Evolutionary conservation across 2,329 filamentous ascomycete genomes (phyloP).

Genomic region (Pyrenochaeta sp.): DNA sequence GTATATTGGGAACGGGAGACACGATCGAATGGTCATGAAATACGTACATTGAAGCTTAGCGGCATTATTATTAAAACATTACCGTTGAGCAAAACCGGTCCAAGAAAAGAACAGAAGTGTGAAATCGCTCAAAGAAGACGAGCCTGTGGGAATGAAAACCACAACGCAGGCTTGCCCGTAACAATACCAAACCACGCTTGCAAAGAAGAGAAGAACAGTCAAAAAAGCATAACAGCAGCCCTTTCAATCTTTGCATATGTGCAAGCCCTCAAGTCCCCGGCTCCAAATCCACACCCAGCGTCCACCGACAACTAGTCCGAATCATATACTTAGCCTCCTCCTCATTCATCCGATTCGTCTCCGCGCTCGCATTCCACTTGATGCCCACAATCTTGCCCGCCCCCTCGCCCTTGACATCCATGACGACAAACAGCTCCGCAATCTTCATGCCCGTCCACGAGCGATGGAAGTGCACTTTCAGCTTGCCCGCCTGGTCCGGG

Average conservation of each 20-base stretch:
- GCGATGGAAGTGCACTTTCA: conserved; percentile 45
- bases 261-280: conserved; percentile 67
- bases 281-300: conserved; percentile 47
- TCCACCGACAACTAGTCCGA: conserved; percentile 28
- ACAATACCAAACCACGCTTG: no score
- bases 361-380: conserved; percentile 41
- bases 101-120: no score
- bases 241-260: no score
- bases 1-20: background rate
- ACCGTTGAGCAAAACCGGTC: background rate
- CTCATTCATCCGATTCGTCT: conserved; percentile 35
- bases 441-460: conserved; percentile 44
- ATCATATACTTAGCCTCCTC: conserved; percentile 41
- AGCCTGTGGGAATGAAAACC: no score
- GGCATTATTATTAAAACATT: background rate
- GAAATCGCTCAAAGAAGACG: no score
- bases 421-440: conserved; percentile 43
- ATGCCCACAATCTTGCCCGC: conserved; percentile 45
- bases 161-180: no score
- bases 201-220: no score
- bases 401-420: conserved; percentile 44
- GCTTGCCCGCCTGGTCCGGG: conserved; percentile 39
- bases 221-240: no score
- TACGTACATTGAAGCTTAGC: background rate
- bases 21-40: background rate